Evolutionary conservation across 1,139 yeast genomes (phyloP).

Genomic region (Scheffersomyces stambukii): DNA sequence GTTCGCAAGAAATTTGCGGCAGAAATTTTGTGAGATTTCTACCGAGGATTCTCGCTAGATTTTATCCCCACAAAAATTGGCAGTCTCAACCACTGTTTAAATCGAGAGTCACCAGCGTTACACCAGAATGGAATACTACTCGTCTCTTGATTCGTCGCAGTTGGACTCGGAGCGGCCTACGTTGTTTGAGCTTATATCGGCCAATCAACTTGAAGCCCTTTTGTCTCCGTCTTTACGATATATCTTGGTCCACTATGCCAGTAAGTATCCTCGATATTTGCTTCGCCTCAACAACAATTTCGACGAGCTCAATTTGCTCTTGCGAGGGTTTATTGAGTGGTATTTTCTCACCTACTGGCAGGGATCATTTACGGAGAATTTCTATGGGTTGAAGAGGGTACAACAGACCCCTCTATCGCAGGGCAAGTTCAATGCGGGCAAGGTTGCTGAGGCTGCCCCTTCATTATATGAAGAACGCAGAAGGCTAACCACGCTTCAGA

Average conservation of each 20-base stretch:
- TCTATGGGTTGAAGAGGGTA: slow-evolving; percentile 80
- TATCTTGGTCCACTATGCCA: slow-evolving; percentile 77
- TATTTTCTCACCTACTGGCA: slow-evolving; percentile 72
- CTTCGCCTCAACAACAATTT: slow-evolving; percentile 61
- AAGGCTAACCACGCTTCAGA: slow-evolving; percentile 52
- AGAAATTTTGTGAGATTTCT: no score
- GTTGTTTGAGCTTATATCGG: slow-evolving; percentile 75
- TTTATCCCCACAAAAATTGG: no score
- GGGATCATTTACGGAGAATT: slow-evolving; percentile 85
- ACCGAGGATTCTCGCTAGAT: no score
- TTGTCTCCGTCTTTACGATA: slow-evolving; percentile 82
- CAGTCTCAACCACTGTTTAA: no score
- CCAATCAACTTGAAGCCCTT: slow-evolving; percentile 72
- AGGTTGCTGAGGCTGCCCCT: slow-evolving; percentile 41
- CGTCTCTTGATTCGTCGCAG: slow-evolving; percentile 73
- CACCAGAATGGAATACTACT: slow-evolving; percentile 68
- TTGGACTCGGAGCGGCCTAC: slow-evolving; percentile 77
- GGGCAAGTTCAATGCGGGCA: slow-evolving; percentile 25
- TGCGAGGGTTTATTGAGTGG: slow-evolving; percentile 71
- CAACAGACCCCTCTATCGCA: slow-evolving; percentile 35
- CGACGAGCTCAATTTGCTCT: slow-evolving; percentile 67
- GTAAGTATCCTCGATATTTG: slow-evolving; percentile 67
- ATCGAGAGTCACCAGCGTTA: slow-evolving; percentile 1
- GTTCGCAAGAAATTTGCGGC: no score
- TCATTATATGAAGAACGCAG: slow-evolving; percentile 52